Conservation (phyloP, 805 yeast species). For the Candida sakaeoensis region DNA sequence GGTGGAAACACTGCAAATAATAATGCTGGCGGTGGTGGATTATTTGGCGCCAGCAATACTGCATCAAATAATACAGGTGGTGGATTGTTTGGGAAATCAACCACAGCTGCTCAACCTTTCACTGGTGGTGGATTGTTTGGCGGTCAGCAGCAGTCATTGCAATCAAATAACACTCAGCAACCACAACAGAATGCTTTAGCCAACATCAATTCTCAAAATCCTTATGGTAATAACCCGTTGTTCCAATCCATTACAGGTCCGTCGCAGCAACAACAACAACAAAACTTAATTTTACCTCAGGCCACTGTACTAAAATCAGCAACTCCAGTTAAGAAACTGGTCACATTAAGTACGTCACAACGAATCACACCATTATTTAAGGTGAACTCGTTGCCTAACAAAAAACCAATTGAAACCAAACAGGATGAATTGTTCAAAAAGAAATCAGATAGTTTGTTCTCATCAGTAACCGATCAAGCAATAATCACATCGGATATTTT, state of each 20-base stretch:
- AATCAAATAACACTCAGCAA: conserved; percentile 1
- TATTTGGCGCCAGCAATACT: conserved; percentile 27
- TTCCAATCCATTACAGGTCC: conserved; percentile 44
- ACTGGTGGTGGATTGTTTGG: conserved; percentile 32
- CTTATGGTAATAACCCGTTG: conserved; percentile 77
- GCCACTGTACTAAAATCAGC: conserved; percentile 24
- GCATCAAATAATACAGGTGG: conserved; percentile 14
- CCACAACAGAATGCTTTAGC: conserved; percentile 21
- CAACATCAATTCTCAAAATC: conserved; percentile 43
- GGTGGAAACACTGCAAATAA: conserved; percentile 27
- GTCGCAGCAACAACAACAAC: conserved; percentile 7
- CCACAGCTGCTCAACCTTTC: conserved; percentile 12
- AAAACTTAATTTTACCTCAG: conserved; percentile 15
- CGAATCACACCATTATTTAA: conserved; percentile 55
- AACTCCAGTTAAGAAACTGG: conserved; percentile 46
- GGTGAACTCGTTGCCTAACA: conserved; percentile 18
- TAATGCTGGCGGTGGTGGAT: conserved; percentile 15
- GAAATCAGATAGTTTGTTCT: conserved; percentile 23
- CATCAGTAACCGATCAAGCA: conserved; percentile 57
- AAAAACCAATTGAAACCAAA: conserved; percentile 8
- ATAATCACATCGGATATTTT: conserved; percentile 70
- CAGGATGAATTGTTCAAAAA: conserved; percentile 11
- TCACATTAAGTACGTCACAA: conserved; percentile 52
- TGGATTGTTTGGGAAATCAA: conserved; percentile 19
- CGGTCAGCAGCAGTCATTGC: conserved; percentile 15